Conservation (phyloP, 768 basidiomycete genomes). For the Boletellus sp. region DNA sequence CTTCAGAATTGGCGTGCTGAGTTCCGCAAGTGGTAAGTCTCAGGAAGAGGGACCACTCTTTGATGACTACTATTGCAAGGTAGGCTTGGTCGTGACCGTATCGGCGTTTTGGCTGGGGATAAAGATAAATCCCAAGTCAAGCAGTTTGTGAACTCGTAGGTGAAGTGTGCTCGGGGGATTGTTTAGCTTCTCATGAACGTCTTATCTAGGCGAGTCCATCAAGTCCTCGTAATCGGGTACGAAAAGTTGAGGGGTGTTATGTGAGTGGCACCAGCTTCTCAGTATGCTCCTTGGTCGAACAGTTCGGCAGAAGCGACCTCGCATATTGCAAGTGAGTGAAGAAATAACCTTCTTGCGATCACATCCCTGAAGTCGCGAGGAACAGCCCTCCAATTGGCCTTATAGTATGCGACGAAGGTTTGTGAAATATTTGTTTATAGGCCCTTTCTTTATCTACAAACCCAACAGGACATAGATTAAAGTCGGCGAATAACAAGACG, state of each 20-base stretch:
- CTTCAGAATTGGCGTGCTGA: constrained; percentile 91
- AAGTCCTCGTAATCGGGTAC: constrained; percentile 93
- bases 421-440: not conserved
- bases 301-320: constrained; percentile 45
- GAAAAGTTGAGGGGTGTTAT: constrained; percentile 82
- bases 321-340: constrained; percentile 58
- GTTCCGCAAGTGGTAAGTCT: constrained; percentile 86
- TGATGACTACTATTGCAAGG: not conserved
- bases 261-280: constrained; percentile 41
- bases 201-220: constrained; percentile 57
- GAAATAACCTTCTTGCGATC: not conserved
- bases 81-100: constrained; percentile 53
- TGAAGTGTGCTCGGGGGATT: constrained; percentile 1
- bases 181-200: not conserved
- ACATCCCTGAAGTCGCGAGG: constrained; percentile 1
- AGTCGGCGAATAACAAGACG: constrained; percentile 89
- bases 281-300: not conserved
- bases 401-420: constrained; percentile 94
- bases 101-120: constrained; percentile 59
- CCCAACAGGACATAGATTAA: constrained; percentile 76
- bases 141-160: constrained; percentile 73
- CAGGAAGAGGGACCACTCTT: not conserved
- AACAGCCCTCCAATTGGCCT: constrained; percentile 85
- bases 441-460: not conserved
- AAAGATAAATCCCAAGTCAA: constrained; percentile 55